Conservation (phyloP, 108 stramenopile genomes). For the Nannochloropsis salina region DNA sequence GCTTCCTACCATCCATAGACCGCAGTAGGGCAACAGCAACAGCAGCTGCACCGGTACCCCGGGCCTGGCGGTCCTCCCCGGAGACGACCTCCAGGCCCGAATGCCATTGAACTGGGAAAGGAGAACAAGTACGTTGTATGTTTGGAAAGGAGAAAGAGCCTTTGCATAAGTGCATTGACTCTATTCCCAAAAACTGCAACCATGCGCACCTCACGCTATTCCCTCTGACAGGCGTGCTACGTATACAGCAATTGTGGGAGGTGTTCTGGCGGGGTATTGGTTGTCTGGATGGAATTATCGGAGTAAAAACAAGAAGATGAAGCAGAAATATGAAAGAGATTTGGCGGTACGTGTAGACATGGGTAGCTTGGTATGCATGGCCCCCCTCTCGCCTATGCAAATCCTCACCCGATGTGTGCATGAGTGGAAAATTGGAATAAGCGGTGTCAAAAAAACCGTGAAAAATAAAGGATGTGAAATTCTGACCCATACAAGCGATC, state of each 20-base stretch:
- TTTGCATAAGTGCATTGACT: too few relatives aligned
- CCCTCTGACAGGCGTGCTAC: constrained; percentile 1
- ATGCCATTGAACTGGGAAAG: constrained; percentile 6
- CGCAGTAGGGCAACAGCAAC: constrained; percentile 3
- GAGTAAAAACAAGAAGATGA: constrained; percentile 10
- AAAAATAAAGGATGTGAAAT: too few relatives aligned
- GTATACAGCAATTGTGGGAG: neutral
- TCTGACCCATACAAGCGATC: neutral
- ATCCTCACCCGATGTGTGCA: too few relatives aligned
- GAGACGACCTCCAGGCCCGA: neutral
- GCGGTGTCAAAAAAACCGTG: too few relatives aligned
- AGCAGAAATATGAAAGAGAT: neutral
- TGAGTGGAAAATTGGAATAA: too few relatives aligned
- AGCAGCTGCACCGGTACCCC: constrained; percentile 9
- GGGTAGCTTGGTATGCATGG: neutral
- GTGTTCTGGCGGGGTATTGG: neutral
- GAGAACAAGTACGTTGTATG: neutral
- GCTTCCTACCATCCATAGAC: neutral
- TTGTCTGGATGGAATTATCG: neutral
- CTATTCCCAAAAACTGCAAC: neutral
- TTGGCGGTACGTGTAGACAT: neutral
- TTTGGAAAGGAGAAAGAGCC: neutral
- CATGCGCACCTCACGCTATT: neutral
- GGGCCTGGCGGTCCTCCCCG: constrained; percentile 10
- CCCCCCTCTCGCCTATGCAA: too few relatives aligned